phyloP scores from a whole-genome alignment of 2,329 filamentous ascomycete genomes.

The Colletotrichum eremochloae region DNA sequence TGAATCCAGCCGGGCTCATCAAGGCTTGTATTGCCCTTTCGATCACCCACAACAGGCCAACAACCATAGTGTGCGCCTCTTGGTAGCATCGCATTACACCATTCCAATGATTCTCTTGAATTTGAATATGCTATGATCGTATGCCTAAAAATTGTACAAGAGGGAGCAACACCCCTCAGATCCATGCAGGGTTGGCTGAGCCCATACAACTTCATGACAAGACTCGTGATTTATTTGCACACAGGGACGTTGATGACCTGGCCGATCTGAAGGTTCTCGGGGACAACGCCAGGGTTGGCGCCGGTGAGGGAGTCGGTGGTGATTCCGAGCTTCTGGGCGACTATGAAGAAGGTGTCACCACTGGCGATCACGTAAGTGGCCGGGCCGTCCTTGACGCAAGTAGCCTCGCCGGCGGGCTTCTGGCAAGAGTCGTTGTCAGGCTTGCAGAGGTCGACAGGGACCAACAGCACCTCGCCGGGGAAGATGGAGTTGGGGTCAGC shows the following conservation, averaged over 20 bases:
- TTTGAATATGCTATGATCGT: not conserved
- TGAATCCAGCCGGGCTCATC: no score
- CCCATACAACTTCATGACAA: no score
- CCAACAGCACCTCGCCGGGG: conserved; percentile 7
- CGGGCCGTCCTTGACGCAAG: conserved; percentile 21
- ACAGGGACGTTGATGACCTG: conserved; percentile 30
- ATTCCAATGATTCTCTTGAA: no score
- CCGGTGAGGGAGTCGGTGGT: conserved; percentile 19
- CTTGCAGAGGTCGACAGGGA: conserved; percentile 22
- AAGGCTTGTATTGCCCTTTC: no score
- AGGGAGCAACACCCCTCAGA: not conserved
- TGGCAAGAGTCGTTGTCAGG: conserved; percentile 31
- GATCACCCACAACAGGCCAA: no score
- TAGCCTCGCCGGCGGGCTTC: not conserved
- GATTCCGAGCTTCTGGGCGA: conserved; percentile 80
- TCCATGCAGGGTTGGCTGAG: not conserved
- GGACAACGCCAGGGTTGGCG: conserved; percentile 21
- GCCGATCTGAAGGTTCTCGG: conserved; percentile 8
- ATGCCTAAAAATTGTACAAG: not conserved
- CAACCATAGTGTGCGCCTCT: no score
- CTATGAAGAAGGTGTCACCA: conserved; percentile 82
- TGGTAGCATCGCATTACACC: no score
- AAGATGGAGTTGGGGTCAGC: conserved; percentile 23
- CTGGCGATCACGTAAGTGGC: conserved; percentile 75
- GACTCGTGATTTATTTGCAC: not conserved